These are phyloP conservation scores for Schizonepeta tenuifolia DNA, from an alignment of 257 asterid species.

Conservation along the genomic window DNA sequence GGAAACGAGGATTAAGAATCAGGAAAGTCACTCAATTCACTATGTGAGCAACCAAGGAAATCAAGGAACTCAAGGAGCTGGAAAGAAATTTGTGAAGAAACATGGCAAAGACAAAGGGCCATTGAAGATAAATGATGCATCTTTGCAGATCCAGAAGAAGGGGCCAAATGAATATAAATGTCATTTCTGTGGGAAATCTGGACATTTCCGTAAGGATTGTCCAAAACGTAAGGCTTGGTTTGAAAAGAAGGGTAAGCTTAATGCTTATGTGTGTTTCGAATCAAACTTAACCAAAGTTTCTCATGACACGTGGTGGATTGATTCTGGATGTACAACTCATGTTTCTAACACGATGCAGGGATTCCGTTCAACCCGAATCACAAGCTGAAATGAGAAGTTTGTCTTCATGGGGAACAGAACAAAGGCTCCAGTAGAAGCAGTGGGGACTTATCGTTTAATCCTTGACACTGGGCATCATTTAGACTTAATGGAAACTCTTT, in stretches of 20 bases:
- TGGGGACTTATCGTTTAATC: background rate
- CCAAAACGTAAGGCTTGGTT: background rate
- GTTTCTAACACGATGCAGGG: slow-evolving; percentile 13
- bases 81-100: background rate
- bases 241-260: background rate
- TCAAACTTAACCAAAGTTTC: background rate
- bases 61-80: slow-evolving; percentile 3
- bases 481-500: background rate
- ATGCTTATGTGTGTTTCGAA: background rate
- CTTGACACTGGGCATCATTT: background rate
- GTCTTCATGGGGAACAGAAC: background rate
- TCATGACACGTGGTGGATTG: background rate
- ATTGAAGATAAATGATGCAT: background rate
- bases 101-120: background rate
- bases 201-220: background rate
- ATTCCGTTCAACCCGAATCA: background rate
- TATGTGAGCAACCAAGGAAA: background rate
- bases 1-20: background rate
- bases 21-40: background rate
- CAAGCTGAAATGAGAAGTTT: background rate
- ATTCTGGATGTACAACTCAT: slow-evolving; percentile 12
- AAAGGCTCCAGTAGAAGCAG: background rate
- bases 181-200: background rate
- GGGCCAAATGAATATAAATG: background rate
- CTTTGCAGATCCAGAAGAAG: background rate